Conservation (phyloP, 495 filamentous ascomycete species). For the Aspergillus leporis region DNA sequence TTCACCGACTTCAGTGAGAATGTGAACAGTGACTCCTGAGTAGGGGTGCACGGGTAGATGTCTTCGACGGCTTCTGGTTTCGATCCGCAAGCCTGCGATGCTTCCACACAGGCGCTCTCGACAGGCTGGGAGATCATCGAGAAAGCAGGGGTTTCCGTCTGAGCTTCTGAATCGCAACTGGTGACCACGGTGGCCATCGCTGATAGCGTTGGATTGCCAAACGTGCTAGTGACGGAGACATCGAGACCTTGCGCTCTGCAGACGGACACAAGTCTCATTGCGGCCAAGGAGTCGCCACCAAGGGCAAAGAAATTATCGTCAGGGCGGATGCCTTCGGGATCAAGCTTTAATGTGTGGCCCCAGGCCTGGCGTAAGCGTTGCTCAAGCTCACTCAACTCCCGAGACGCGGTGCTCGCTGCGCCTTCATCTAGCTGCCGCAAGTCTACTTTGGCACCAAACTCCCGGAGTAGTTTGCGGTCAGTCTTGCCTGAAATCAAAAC, state of each 20-base stretch:
- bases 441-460: slow-evolving; percentile 34
- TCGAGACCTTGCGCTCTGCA: slow-evolving; percentile 34
- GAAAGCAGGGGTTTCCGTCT: slow-evolving; percentile 28
- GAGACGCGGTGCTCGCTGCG: slow-evolving; percentile 9
- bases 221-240: slow-evolving; percentile 41
- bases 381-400: slow-evolving; percentile 39
- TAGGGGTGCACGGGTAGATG: slow-evolving; percentile 63
- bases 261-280: slow-evolving; percentile 52
- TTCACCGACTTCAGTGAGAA: slow-evolving; percentile 57
- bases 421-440: slow-evolving; percentile 31
- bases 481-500: slow-evolving; percentile 46
- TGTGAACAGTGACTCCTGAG: slow-evolving; percentile 64
- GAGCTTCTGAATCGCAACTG: slow-evolving; percentile 10
- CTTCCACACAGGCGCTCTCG: slow-evolving; percentile 32
- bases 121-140: slow-evolving; percentile 35
- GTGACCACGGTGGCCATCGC: slow-evolving; percentile 34
- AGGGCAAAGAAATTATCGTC: slow-evolving; percentile 58
- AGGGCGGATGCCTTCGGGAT: slow-evolving; percentile 29
- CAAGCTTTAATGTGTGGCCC: slow-evolving; percentile 41
- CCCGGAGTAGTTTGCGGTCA: slow-evolving; percentile 40
- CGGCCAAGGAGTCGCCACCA: slow-evolving; percentile 63
- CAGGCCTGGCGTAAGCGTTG: slow-evolving; percentile 42
- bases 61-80: slow-evolving; percentile 38
- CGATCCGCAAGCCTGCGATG: slow-evolving; percentile 29
- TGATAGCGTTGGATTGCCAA: slow-evolving; percentile 50